A percentile compares a stretch with the other conserved stretches of the same genome.
These are phyloP conservation scores for Mycena chlorophos DNA, from an alignment of 768 basidiomycete species.

Conservation along the genomic window DNA sequence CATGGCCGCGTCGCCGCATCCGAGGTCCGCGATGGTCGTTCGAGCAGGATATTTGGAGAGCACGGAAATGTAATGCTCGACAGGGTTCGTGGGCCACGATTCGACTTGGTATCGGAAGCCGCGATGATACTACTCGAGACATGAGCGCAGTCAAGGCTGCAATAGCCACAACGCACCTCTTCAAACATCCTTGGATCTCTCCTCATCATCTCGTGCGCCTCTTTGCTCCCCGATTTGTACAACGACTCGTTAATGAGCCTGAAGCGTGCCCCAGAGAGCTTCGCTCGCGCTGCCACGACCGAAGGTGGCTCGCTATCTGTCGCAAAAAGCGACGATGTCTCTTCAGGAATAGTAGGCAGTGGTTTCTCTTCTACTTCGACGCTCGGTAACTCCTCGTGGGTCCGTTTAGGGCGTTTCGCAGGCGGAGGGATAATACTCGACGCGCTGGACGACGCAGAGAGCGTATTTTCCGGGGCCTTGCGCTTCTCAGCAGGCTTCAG, in stretches of 20 bases:
- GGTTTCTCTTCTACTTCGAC: conserved; percentile 1
- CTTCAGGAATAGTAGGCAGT: conserved; percentile 19
- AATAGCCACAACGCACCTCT: conserved; percentile 56
- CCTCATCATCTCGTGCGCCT: conserved; percentile 80
- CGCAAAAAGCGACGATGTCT: no score
- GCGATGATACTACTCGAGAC: conserved; percentile 73
- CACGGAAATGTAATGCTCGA: conserved; percentile 71
- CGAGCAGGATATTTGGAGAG: conserved; percentile 64
- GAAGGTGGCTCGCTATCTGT: no score
- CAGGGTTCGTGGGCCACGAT: conserved; percentile 92
- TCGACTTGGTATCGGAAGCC: conserved; percentile 91
- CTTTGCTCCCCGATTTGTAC: conserved; percentile 80
- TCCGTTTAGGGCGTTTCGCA: conserved; percentile 13
- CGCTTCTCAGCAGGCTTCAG: conserved; percentile 20
- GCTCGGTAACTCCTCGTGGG: conserved; percentile 9
- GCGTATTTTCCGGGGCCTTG: conserved; percentile 2
- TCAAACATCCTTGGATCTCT: conserved; percentile 78
- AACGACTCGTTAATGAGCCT: conserved; percentile 92
- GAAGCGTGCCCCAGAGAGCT: not conserved
- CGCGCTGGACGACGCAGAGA: conserved; percentile 8
- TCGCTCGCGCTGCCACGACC: not conserved
- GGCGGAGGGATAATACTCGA: conserved; percentile 11
- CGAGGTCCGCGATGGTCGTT: conserved; percentile 87
- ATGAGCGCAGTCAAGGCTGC: not conserved
- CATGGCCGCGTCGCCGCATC: conserved; percentile 91